Base-by-base conservation (phyloP, 352 stramenopile genomes). In the Pythium aquatile region DNA sequence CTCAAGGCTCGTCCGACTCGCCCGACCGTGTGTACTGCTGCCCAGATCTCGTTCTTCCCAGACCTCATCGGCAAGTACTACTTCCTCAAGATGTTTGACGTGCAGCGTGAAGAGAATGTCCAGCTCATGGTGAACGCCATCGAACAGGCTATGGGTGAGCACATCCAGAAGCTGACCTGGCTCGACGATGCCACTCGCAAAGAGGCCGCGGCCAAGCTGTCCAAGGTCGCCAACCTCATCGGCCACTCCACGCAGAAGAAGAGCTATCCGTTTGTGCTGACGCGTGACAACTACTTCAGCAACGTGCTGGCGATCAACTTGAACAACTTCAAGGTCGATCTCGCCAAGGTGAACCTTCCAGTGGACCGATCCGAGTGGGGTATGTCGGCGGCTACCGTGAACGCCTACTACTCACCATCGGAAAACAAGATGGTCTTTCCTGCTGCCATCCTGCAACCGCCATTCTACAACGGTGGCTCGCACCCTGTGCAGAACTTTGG, bases 391-490 rank as follows among this genome's bases (percentile, higher is more conserved):
- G 84, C 96, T 32, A 88, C 78, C 2, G 86, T 96, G 2, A 98
- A 98, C 74, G 93, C 87, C 2, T 90, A 87, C 61, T 87, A 93
- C 70, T 73, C 69, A 24, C 72, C 73, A 0, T 72, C 68, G 20
- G 68, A 75, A 28, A 92, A 93, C 66, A 90, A 98, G 61, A 97
- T 98, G 65, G 89, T 98, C 2, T 98, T 98, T 69, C 93, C 94
- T 7, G 93, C 92, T 3, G 93, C 89, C 8, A 97, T 98, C 55
- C 74, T 98, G 11, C 93, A 98, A 70, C 76, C 80, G 32, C 93
- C 93, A 13, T 97, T 98, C 59, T 98, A 96, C 69, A 79, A 97
- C 44, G 74, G 72, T 37, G 74, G 80, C 29, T 77, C 72, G 14
- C 77, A 95, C 64, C 76, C 88, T 55, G 87, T 90, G 17, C 84